Evolutionary conservation across 371 early-diverging fungal species (phyloP).

Genomic region (Basidiobolus heterosporus): DNA sequence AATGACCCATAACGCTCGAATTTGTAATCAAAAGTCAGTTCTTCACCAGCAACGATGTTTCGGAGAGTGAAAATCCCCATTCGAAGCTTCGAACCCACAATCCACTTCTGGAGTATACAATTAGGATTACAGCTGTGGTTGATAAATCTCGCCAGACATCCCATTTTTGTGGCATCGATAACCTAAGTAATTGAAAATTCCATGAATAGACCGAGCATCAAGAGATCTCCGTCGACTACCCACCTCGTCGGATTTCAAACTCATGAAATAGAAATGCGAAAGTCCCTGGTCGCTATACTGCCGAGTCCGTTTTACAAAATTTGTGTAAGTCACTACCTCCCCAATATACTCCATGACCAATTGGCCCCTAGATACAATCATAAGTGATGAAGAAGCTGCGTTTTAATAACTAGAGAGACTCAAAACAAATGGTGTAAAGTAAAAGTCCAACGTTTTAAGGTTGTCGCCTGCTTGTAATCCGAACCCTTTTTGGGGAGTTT

Average conservation of each 20-base stretch:
- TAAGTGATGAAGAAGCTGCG: neutral
- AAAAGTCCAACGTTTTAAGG: constrained; percentile 27
- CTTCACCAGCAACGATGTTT: constrained; percentile 52
- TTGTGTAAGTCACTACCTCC: constrained; percentile 66
- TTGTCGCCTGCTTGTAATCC: constrained; percentile 63
- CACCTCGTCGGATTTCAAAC: constrained; percentile 73
- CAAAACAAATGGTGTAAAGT: constrained; percentile 7
- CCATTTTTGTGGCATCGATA: constrained; percentile 85
- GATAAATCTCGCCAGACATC: constrained; percentile 81
- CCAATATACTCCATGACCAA: constrained; percentile 95
- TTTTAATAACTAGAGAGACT: neutral
- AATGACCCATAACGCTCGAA: constrained; percentile 61
- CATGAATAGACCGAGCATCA: neutral
- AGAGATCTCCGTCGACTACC: neutral
- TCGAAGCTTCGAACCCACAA: constrained; percentile 54
- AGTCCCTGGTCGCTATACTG: constrained; percentile 64
- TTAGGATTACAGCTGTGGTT: constrained; percentile 91
- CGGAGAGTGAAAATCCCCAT: constrained; percentile 68
- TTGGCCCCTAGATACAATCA: constrained; percentile 12
- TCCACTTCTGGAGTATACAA: constrained; percentile 75
- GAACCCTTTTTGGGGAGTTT: constrained; percentile 79
- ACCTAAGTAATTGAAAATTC: constrained; percentile 21
- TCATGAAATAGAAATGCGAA: constrained; percentile 94
- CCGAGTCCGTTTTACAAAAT: constrained; percentile 64
- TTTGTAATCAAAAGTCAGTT: constrained; percentile 87